Base-by-base conservation (phyloP, 352 stramenopile species). In the Pythium brachiatum region DNA sequence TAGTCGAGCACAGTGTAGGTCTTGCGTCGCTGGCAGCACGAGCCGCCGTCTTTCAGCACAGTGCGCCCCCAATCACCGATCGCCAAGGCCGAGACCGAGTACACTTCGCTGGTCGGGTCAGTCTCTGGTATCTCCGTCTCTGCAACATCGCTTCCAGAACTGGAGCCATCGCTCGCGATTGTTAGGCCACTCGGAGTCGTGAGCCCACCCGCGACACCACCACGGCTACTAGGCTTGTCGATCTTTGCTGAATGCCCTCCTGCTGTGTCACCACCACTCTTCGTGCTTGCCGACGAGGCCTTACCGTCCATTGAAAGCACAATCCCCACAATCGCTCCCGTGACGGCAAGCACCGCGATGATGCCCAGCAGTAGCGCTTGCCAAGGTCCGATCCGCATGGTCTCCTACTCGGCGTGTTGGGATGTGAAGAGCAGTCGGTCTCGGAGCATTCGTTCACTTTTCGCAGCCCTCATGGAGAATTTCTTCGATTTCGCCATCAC, bases 61-160 rank as follows among this genome's bases (percentile, higher is more conserved):
- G 74, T 81, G 15, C 66, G 60, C 7, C 74, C 74, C 74, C 74
- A 81, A 54, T 81, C 74, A 12, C 74, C 74, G 36, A 81, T 77
- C n/a, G 71, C 74, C 4, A 81, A 55, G 1, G 68, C 67, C 0
- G 68, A 71, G 11, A 80, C 48, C 16, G 61, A 69, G 52, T 76
- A 79, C 15, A 50, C 62, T 43, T 78, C 71, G 5, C 44, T 70
- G 18, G 31, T 57, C 32, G 64, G 68, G 31, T 78, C 67, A 6
- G 58, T 70, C 21, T 63, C 65, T n/a, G 62, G 51, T 39, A 58
- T 46, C 38, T 62, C 34, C n/a, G 53, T 63, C 57, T 59, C 64
- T 43, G 47, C 51, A 23, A 48, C 56, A 0, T 53, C 9, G 23
- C 51, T 53, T 3, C 59, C 18, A 43, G 59, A 59, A 11, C 59